Evolutionary conservation across 1,284 basidiomycete genomes (phyloP).

Genomic region (Cryptococcus hybrid): DNA sequence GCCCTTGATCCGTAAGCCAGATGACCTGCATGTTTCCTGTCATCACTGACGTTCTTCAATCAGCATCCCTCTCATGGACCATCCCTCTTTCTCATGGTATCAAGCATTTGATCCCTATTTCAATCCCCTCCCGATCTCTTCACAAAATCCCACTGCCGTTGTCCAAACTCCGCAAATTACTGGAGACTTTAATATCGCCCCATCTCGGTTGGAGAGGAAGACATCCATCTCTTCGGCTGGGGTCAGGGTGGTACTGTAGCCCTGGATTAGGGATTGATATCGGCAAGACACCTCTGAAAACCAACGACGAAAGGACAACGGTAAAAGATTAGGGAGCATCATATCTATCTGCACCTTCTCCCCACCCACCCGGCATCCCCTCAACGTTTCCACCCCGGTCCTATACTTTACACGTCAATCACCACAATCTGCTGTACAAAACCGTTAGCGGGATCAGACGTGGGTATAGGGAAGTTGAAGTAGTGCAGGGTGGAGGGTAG

Average conservation of each 20-base stretch:
- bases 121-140: slow-evolving; percentile 64
- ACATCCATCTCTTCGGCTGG: slow-evolving; percentile 85
- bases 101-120: slow-evolving; percentile 75
- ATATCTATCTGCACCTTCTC: slow-evolving; percentile 68
- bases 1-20: slow-evolving; percentile 73
- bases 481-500: slow-evolving; percentile 41
- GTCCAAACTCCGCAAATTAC: slow-evolving; percentile 53
- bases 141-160: slow-evolving; percentile 66
- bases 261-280: slow-evolving; percentile 59
- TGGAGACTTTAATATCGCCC: slow-evolving; percentile 58
- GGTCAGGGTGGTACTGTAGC: slow-evolving; percentile 82
- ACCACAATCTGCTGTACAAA: slow-evolving; percentile 49
- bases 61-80: slow-evolving; percentile 77
- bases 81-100: slow-evolving; percentile 80
- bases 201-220: slow-evolving; percentile 61
- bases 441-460: slow-evolving; percentile 63
- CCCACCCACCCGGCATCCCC: slow-evolving; percentile 67
- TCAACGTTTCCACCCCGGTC: slow-evolving; percentile 57
- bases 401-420: slow-evolving; percentile 60
- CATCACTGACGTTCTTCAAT: background rate
- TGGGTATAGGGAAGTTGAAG: slow-evolving; percentile 57
- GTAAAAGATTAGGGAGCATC: slow-evolving; percentile 62
- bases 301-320: background rate
- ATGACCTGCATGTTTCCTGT: too few species aligned
- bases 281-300: slow-evolving; percentile 9